phyloP scores from a whole-genome alignment of 1,139 yeast genomes.

The Kluyveromyces sp. region DNA sequence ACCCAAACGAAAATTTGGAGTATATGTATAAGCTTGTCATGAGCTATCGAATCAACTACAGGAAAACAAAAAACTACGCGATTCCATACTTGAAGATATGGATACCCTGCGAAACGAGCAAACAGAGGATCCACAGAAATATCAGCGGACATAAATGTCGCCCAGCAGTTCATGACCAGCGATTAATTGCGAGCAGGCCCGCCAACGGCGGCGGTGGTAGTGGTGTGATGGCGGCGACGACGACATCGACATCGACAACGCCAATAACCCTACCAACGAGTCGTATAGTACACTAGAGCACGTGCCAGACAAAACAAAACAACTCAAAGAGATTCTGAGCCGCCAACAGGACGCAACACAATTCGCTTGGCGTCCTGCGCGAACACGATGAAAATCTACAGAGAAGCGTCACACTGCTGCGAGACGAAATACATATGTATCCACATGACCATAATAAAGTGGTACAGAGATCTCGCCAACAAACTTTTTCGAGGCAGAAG shows the following conservation, averaged over 20 bases:
- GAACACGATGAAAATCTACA: constrained; percentile 19
- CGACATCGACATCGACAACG: background rate
- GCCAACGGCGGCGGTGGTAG: background rate
- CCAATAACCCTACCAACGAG: background rate
- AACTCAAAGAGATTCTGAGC: constrained; percentile 10
- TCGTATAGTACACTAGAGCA: constrained; percentile 1
- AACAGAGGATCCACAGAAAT: constrained; percentile 4
- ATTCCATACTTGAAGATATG: constrained; percentile 14
- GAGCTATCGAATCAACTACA: constrained; percentile 15
- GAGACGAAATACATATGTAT: constrained; percentile 16
- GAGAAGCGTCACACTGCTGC: constrained; percentile 15
- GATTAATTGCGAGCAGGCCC: background rate
- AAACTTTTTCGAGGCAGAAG: constrained; percentile 17
- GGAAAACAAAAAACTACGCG: constrained; percentile 18
- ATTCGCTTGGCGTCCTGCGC: constrained; percentile 13
- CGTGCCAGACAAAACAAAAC: constrained; percentile 13
- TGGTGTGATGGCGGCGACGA: background rate
- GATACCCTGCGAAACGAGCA: constrained; percentile 15
- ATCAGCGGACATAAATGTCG: background rate
- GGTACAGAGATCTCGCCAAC: constrained; percentile 11
- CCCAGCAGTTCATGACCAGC: background rate
- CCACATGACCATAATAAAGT: constrained; percentile 10
- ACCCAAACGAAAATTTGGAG: constrained; percentile 25
- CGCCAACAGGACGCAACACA: constrained; percentile 9
- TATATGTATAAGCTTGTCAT: constrained; percentile 20